A percentile compares a stretch with the other conserved stretches of the same genome.
phyloP scores from a whole-genome alignment of 805 yeast genomes.

The Yamadazyma kitorensis region DNA sequence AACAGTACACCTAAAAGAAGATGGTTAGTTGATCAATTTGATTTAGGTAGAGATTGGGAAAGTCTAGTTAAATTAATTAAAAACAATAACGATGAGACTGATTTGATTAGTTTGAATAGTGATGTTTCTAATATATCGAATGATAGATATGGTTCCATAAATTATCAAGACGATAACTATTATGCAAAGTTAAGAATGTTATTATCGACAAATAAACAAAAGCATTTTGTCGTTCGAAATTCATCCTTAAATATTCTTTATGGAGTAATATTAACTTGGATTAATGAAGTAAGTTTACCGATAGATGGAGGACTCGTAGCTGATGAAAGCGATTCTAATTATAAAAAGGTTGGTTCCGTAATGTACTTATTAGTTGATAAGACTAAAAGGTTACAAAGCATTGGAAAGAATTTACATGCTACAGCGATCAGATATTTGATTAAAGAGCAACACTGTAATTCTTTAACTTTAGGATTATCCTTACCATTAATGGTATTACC shows the following conservation, averaged over 20 bases:
- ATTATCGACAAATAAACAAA: slow-evolving; percentile 31
- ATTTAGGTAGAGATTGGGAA: slow-evolving; percentile 48
- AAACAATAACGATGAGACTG: slow-evolving; percentile 26
- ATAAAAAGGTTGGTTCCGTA: slow-evolving; percentile 38
- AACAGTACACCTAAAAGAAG: slow-evolving; percentile 30
- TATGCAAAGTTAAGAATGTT: slow-evolving; percentile 29
- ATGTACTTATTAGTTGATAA: slow-evolving; percentile 50
- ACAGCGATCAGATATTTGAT: slow-evolving; percentile 50
- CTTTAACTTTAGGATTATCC: slow-evolving; percentile 40
- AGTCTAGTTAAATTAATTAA: slow-evolving; percentile 45
- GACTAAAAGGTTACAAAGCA: slow-evolving; percentile 50
- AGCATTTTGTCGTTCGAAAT: slow-evolving; percentile 56
- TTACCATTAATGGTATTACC: slow-evolving; percentile 46
- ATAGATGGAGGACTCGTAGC: slow-evolving; percentile 13
- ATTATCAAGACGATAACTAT: slow-evolving; percentile 25
- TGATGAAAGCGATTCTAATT: slow-evolving; percentile 6
- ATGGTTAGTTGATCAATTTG: slow-evolving; percentile 61
- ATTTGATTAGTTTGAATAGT: slow-evolving; percentile 14
- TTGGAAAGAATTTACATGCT: slow-evolving; percentile 52
- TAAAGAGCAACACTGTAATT: slow-evolving; percentile 40
- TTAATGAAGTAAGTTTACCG: slow-evolving; percentile 23
- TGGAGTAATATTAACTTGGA: slow-evolving; percentile 57
- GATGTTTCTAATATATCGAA: slow-evolving; percentile 10
- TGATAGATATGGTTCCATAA: slow-evolving; percentile 14
- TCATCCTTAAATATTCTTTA: slow-evolving; percentile 52